Evolutionary conservation across 2,329 filamentous ascomycete genomes (phyloP), one percentile per base, ranked within the genome.

Genomic region (Alternaria burnsii): DNA sequence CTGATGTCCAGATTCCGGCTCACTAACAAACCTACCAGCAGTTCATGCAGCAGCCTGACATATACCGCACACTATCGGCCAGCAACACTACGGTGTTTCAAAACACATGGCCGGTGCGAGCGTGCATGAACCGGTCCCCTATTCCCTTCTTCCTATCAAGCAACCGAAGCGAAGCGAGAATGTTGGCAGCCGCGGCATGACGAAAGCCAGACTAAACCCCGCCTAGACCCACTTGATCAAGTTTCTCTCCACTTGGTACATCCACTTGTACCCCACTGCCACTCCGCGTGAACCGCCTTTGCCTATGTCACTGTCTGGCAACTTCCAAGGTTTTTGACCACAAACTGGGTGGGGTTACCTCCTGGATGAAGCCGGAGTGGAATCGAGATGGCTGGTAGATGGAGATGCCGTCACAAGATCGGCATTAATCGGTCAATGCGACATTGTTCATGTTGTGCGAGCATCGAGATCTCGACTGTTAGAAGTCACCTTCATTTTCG

Each of bases 81-180:
- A 44, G 30, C 41, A 44, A 28, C 41, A 44, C 41, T 34, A 43
- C 30, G 38, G 54, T 58, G 58, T 59, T 59, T 59, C 58, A 40
- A 59, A 59, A 59, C 58, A 52, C 58, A 24, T 59, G 58, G 58
- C 58, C 58, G 53, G 58, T 59, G 58, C 58, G 18, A 43, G 32
- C 40, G 46, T 56, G 58, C 58, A 59, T 59, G 58, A 56, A 52
- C 52, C 52, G 55, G 50, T 52, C 50, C 50, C 30, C 46, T 36
- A 38, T 36, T 46, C 41, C 34, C 44, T 18, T 36, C 14, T 18
- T 38, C 51, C 44, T 43, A 28, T 44, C 34, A 24, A 59, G 36
- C 52, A 54, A 59, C 34, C 50, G 50, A 58, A 55, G 42, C 52
- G 52, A 55, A 28, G 34, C 28, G 18, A 41, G 4, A 14, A 30